Evolutionary conservation across 345 rosid genomes (phyloP), one percentile per base, ranked within the genome.

Genomic region (Durio zibethinus): DNA sequence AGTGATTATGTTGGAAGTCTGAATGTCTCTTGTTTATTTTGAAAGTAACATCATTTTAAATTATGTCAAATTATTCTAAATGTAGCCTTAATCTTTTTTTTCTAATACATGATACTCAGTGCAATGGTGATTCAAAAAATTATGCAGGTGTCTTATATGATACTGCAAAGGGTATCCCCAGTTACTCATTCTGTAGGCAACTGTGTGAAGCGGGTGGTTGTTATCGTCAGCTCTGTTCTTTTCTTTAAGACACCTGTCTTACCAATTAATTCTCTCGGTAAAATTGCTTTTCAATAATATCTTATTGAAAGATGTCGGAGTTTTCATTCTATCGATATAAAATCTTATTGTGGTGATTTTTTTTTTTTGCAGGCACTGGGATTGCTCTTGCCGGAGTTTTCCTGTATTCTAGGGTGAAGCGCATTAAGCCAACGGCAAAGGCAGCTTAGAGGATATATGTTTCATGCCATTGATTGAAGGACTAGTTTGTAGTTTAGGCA

Each of bases 201-300:
- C 80, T 97, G 99, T 42, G 99, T 97, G 86, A 97, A 97, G 92
- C 90, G 99, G 65, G 99, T 97, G 63, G 99, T 91, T 71, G 99
- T 97, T 84, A 97, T 97, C n/a, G 95, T 94, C 80, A 97, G 99
- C 95, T 94, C 99, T 31, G 97, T 94, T 42, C 10, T 97, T 76
- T 88, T 97, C 93, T 97, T 97, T 85, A 72, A 71, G 78, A 92
- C 97, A 27, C 98, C 97, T 0, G 99, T 97, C 43, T 86, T 94
- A 45, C 87, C 89, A 43, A 86, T 94, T 80, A 97, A 97, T 72
- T 84, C 98, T 65, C 78, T 97, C 0, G 97, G 99, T 96, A 93
- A 83, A 62, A 10, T 65, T 15, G n/a, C 40, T 69, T 45, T 14
- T 62, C 21, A 78, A 21, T 64, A 21, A 40, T 47, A 20, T 72